These are phyloP conservation scores for Pseudocercospora fuligena DNA, from an alignment of 2,329 filamentous ascomycete species.

Conservation along the genomic window DNA sequence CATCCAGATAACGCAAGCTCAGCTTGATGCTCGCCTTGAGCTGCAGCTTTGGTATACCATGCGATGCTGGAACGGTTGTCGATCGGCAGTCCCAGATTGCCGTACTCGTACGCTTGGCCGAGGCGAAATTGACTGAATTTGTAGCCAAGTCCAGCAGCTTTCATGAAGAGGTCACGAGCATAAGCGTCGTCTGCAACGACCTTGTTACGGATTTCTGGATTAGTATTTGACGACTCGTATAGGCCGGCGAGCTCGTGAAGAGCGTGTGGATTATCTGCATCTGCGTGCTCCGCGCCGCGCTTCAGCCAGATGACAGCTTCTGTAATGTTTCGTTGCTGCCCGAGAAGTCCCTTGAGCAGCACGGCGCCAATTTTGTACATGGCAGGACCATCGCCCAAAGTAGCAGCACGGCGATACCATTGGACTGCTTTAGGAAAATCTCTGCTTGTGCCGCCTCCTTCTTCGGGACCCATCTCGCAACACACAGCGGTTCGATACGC, in stretches of 20 bases:
- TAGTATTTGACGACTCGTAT: slow-evolving; percentile 66
- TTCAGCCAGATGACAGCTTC: slow-evolving; percentile 94
- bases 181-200: slow-evolving; percentile 83
- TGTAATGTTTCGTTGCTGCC: slow-evolving; percentile 77
- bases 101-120: slow-evolving; percentile 88
- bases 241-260: slow-evolving; percentile 80
- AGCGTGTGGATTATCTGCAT: slow-evolving; percentile 89
- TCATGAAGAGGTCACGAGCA: slow-evolving; percentile 77
- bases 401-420: slow-evolving; percentile 95
- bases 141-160: slow-evolving; percentile 87
- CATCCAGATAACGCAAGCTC: slow-evolving; percentile 65
- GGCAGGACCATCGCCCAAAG: slow-evolving; percentile 85
- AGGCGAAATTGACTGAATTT: slow-evolving; percentile 93
- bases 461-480: slow-evolving; percentile 93
- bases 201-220: slow-evolving; percentile 62
- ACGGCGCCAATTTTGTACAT: slow-evolving; percentile 99
- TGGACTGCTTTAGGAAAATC: slow-evolving; percentile 94
- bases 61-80: slow-evolving; percentile 85
- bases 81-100: slow-evolving; percentile 77
- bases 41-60: slow-evolving; percentile 91
- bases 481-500: slow-evolving; percentile 96
- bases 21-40: slow-evolving; percentile 91
- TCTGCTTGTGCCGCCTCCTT: slow-evolving; percentile 87
- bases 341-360: slow-evolving; percentile 87
- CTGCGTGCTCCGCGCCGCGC: slow-evolving; percentile 84